Evolutionary conservation across 495 filamentous ascomycete species (phyloP).

Genomic region (Tetracladium setigerum): DNA sequence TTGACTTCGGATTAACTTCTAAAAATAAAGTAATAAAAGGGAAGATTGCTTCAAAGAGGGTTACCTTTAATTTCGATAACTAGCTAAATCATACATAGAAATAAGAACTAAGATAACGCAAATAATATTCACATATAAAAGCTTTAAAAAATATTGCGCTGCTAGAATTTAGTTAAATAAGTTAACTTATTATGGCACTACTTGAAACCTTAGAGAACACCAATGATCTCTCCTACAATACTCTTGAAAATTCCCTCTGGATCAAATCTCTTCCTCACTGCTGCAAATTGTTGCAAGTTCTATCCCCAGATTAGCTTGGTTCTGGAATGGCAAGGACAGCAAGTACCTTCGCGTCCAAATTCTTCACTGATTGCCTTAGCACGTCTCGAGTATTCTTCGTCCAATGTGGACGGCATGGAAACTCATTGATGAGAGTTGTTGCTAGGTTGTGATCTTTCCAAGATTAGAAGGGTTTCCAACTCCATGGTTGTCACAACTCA

Average conservation of each 20-base stretch:
- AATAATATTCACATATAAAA: no score
- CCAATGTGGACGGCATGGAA: slow-evolving; percentile 42
- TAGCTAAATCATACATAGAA: no score
- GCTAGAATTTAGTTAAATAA: no score
- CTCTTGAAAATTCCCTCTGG: slow-evolving; percentile 37
- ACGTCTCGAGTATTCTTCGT: slow-evolving; percentile 44
- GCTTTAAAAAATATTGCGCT: no score
- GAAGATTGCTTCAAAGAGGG: no score
- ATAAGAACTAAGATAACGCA: no score
- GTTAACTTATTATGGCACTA: no score
- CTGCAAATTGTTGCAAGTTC: slow-evolving; percentile 37
- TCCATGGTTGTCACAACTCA: slow-evolving; percentile 18
- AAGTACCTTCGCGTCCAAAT: slow-evolving; percentile 33
- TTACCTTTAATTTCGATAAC: no score
- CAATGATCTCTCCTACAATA: slow-evolving; percentile 38
- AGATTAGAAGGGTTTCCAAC: slow-evolving; percentile 8
- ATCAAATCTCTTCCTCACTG: slow-evolving; percentile 35
- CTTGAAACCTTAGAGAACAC: slow-evolving; percentile 12
- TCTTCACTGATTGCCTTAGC: slow-evolving; percentile 33
- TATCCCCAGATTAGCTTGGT: slow-evolving; percentile 1
- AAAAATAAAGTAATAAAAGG: no score
- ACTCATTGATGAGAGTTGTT: slow-evolving; percentile 39
- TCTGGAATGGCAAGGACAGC: not conserved
- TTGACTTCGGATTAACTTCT: no score
- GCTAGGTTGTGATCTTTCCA: slow-evolving; percentile 34